phyloP scores from a whole-genome alignment of 192 early-diverging fungal genomes.

The Chytriomyces sp. region DNA sequence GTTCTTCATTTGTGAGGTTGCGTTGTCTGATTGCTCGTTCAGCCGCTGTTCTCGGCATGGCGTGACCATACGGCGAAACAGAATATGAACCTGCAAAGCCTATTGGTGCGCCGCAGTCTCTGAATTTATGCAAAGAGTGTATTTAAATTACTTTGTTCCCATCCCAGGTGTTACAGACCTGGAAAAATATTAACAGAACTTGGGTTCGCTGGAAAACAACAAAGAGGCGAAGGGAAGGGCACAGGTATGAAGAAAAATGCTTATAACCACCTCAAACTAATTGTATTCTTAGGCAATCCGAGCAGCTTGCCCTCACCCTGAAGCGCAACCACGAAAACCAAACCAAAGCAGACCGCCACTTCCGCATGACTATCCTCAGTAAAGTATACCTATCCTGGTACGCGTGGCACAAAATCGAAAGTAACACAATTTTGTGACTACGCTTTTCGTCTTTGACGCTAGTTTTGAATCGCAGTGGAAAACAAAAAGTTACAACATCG shows the following conservation, averaged over 20 bases:
- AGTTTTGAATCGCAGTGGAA: background rate
- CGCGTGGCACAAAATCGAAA: slow-evolving; percentile 8
- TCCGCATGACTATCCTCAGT: background rate
- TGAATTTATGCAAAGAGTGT: too few species aligned
- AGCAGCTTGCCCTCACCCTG: background rate
- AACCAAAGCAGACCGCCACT: slow-evolving; percentile 2
- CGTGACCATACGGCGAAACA: background rate
- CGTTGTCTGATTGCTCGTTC: too few species aligned
- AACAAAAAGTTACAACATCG: background rate
- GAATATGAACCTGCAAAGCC: slow-evolving; percentile 7
- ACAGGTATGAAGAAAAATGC: background rate
- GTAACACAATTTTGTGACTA: background rate
- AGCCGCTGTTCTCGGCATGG: slow-evolving; percentile 27
- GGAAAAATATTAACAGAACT: slow-evolving; percentile 8
- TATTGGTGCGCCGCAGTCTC: background rate
- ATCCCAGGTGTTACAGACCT: background rate
- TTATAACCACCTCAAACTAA: background rate
- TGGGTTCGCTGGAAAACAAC: slow-evolving; percentile 10
- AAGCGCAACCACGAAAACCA: slow-evolving; percentile 15
- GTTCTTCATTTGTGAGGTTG: too few species aligned
- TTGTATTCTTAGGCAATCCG: background rate
- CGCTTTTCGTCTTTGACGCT: background rate
- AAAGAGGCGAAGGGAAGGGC: slow-evolving; percentile 6
- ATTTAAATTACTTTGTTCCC: background rate
- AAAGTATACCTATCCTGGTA: slow-evolving; percentile 14